Evolutionary conservation across 164 flowering plant genomes (phyloP), one percentile per base, ranked within the genome.

Genomic region (Chimonanthus praecox): DNA sequence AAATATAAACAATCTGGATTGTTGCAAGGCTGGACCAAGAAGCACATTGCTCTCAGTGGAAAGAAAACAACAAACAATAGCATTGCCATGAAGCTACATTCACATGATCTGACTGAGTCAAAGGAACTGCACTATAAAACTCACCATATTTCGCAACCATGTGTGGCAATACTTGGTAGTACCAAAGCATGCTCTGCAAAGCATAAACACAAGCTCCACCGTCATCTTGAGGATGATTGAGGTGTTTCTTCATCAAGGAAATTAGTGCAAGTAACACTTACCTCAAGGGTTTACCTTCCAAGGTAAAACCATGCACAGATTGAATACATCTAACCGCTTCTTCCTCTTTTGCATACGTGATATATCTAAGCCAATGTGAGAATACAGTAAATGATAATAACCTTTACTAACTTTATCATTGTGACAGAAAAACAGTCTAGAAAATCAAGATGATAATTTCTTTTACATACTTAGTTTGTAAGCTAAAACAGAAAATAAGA

Each of bases 101-200:
- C 60, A 4, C 4, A 4, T 11, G 60, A 54, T 15, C 16, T 10
- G 16, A 54, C 16, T 3, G 16, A 3, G 60, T 54, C 16, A 54
- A 15, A 54, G 10, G 16, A 13, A 54, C 4, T 54, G 11, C 60
- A 54, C 11, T n/a, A 33, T 58, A 3, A 21, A 9, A 5, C 88
- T 74, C 88, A 94, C 99, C 95, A 84, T 84, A 76, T 89, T 96
- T 77, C 94, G 88, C 81, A 96, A 80, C 99, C 99, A 96, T 71
- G 97, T 89, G 80, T 96, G 98, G 79, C 99, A 96, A 76, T 96
- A 96, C 75, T 96, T 96, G 18, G 98, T 96, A 11, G 99, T 96
- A 63, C 99, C 99, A 87, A 92, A 96, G 86, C 98, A 90, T 48
- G 97, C 99, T 87, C 99, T 96, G 86, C 74, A 82, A 76, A 49